Base-by-base conservation (phyloP, 1,139 yeast species). In the Sugiyamaella sp. region DNA sequence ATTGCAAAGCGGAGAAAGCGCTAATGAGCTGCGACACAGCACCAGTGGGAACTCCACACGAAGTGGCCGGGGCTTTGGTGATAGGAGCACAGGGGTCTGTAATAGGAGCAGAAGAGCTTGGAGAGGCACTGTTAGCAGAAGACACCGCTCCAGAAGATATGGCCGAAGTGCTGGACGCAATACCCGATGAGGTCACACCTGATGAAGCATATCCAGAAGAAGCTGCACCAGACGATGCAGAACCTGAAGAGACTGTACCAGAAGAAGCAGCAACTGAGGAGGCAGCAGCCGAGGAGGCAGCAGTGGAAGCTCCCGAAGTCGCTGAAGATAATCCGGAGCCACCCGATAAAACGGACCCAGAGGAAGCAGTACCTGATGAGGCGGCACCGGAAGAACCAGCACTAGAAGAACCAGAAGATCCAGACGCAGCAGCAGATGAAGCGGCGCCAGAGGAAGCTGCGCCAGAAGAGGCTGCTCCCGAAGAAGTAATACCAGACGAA, bases 291-390 rank as follows among this genome's bases (percentile, higher is more conserved):
- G 48, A 10, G 16, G 49, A 29, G 46, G 32, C 40, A 12, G 49
- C 16, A n/a, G 48, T 12, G 21, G 40, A 27, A 17, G 17, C 61
- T 27, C 57, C 52, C 16, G 52, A 32, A 45, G 56, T 39, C 29
- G 52, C 57, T 41, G 56, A 48, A n/a, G 56, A 25, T 24, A 62
- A 62, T 29, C 60, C 63, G 40, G 46, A 27, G 20, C 57, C 42
- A 39, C 62, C 62, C 17, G 38, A 27, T 4, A 14, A 19, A 6
- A 27, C 50, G 5, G 44, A 39, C 9, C 21, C 35, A 33, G 33
- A 39, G n/a, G 50, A 24, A 27, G 14, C 44, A 9, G 45, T 12
- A 25, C 35, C 50, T 1, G 50, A 46, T 38, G 50, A 19, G 14
- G 35, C 43, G n/a, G 44, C 44, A 21, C 50, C 50, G 12, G 44